phyloP scores from a whole-genome alignment of 139 green algal species.

The Zygnema circumcarinatum region DNA sequence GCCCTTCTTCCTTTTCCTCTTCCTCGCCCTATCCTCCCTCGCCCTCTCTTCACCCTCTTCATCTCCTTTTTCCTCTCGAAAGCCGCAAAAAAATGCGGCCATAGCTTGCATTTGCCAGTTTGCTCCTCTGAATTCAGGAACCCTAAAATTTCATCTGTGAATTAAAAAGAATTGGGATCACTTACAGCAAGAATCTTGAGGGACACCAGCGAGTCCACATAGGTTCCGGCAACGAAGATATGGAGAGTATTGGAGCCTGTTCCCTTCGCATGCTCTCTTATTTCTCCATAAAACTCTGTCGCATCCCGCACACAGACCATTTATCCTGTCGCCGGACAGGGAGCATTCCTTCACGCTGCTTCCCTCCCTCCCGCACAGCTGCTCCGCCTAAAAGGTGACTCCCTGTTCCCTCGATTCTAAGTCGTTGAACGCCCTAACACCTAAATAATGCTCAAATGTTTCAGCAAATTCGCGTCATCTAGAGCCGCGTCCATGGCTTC shows the following conservation, averaged over 20 bases:
- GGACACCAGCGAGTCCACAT: slow-evolving; percentile 33
- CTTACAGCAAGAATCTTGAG: slow-evolving; percentile 45
- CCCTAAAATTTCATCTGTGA: too few relatives aligned
- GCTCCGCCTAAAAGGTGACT: too few relatives aligned
- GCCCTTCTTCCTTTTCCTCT: neutral
- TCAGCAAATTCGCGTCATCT: too few relatives aligned
- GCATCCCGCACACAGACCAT: neutral
- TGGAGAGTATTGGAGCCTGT: slow-evolving; percentile 30
- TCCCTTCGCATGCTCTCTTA: neutral
- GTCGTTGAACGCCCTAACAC: too few relatives aligned
- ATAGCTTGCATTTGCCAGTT: too few relatives aligned
- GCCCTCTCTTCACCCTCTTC: slow-evolving; percentile 6
- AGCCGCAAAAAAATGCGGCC: too few relatives aligned
- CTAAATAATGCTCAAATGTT: too few relatives aligned
- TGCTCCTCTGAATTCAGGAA: too few relatives aligned
- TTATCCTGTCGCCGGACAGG: neutral
- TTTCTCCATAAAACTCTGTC: neutral
- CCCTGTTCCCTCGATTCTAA: too few relatives aligned
- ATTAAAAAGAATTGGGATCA: neutral
- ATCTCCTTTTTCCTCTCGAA: slow-evolving; percentile 18
- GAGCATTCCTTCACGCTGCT: neutral
- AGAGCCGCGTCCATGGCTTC: too few relatives aligned
- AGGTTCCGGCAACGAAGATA: slow-evolving; percentile 35
- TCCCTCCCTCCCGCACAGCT: too few relatives aligned
- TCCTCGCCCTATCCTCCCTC: neutral